Evolutionary conservation across 176 grass and related monocot genomes (phyloP).

Genomic region (Secale cereale): DNA sequence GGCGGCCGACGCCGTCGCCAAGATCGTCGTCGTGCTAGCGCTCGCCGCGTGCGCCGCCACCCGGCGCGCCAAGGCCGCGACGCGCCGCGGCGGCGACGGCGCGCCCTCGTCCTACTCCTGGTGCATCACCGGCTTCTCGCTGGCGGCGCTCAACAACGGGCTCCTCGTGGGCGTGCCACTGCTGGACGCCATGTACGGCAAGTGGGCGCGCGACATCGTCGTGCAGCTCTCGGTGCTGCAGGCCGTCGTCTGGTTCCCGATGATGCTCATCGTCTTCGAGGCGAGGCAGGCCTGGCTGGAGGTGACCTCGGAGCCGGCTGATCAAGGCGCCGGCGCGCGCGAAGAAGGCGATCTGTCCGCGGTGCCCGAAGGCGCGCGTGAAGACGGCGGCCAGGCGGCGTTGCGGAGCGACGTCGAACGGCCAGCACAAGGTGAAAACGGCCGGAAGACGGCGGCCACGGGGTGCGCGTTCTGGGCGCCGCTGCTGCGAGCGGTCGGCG

Average conservation of each 20-base stretch:
- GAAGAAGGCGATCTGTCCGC: neutral
- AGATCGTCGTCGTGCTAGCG: no score
- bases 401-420: neutral
- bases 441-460: neutral
- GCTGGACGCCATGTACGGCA: slow-evolving; percentile 80
- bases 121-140: slow-evolving; percentile 75
- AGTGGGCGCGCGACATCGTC: slow-evolving; percentile 86
- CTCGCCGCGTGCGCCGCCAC: no score
- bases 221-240: slow-evolving; percentile 80
- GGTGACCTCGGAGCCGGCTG: neutral
- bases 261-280: slow-evolving; percentile 68
- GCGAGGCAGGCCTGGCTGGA: slow-evolving; percentile 36
- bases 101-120: slow-evolving; percentile 17
- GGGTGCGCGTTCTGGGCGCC: slow-evolving; percentile 17
- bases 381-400: neutral
- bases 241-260: slow-evolving; percentile 44
- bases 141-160: slow-evolving; percentile 64
- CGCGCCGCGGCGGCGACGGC: no score
- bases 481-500: slow-evolving; percentile 45
- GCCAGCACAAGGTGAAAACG: neutral
- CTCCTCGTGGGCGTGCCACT: slow-evolving; percentile 84
- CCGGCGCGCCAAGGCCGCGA: no score
- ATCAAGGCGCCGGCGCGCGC: neutral
- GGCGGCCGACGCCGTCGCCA: no score
- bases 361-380: no score